A percentile compares a stretch with the other conserved stretches of the same genome.
These are phyloP conservation scores for Medicago ruthenica DNA, from an alignment of 306 rosid species.

Conservation along the genomic window DNA sequence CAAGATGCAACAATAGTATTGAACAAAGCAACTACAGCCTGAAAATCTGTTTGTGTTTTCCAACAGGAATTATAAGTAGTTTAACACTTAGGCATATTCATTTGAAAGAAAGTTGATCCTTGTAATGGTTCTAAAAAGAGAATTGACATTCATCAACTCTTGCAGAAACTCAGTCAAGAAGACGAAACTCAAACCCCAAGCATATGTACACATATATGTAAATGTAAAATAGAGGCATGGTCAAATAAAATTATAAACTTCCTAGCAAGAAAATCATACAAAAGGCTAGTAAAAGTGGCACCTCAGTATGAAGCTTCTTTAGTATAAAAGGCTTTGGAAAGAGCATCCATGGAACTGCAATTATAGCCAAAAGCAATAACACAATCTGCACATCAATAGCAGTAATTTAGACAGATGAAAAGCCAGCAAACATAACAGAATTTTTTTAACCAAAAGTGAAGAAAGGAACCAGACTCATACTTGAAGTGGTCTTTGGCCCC, in stretches of 20 bases:
- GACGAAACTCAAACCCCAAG: conserved; percentile 41
- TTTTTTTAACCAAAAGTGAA: conserved; percentile 30
- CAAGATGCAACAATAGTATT: conserved; percentile 30
- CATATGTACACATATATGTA: conserved; percentile 24
- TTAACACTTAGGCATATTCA: conserved; percentile 29
- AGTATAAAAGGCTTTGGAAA: conserved; percentile 97
- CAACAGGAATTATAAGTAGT: conserved; percentile 1
- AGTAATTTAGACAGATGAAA: conserved; percentile 43
- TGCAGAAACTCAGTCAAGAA: conserved; percentile 26
- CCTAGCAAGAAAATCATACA: conserved; percentile 36
- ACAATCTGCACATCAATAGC: conserved; percentile 74
- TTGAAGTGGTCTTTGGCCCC: conserved; percentile 99
- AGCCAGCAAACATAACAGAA: conserved; percentile 12
- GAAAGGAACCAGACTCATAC: conserved; percentile 53
- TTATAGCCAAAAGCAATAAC: conserved; percentile 83
- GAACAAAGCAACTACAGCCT: conserved; percentile 37
- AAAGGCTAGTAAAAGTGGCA: conserved; percentile 46
- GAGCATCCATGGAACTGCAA: conserved; percentile 99
- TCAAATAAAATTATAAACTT: conserved; percentile 28
- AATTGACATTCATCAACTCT: conserved; percentile 21
- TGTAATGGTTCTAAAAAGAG: conserved; percentile 28
- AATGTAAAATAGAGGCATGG: conserved; percentile 21
- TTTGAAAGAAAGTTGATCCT: conserved; percentile 18
- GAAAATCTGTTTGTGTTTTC: conserved; percentile 34
- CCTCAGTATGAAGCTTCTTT: conserved; percentile 89